Conservation (phyloP, 106 monocot species). For the Agapanthus africanus region DNA sequence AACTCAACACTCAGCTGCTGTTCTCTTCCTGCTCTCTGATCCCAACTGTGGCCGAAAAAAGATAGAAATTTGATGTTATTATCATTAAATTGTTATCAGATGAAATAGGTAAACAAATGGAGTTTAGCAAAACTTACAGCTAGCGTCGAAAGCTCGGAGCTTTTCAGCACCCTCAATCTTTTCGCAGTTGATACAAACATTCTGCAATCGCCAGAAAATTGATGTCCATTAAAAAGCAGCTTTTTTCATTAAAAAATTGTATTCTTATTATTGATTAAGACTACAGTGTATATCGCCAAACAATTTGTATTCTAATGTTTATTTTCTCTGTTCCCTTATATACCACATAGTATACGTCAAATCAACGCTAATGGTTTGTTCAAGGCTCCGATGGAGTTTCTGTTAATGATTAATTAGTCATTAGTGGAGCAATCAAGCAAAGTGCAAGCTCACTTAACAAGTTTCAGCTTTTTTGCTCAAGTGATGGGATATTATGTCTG, state of each 20-base stretch:
- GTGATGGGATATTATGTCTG: neutral
- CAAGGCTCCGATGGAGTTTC: slow-evolving; percentile 1
- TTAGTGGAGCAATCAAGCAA: slow-evolving; percentile 12
- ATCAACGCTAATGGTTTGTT: neutral
- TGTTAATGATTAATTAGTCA: neutral
- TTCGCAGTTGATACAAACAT: slow-evolving; percentile 70
- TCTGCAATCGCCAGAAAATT: slow-evolving; percentile 23
- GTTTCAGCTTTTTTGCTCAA: neutral
- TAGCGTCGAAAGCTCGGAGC: slow-evolving; percentile 47
- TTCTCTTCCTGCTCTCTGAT: slow-evolving; percentile 27
- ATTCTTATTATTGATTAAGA: neutral
- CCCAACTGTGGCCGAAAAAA: slow-evolving; percentile 17
- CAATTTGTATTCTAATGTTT: neutral
- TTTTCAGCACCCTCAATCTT: slow-evolving; percentile 75
- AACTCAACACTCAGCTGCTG: slow-evolving; percentile 18
- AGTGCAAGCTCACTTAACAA: neutral
- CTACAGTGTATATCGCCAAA: neutral
- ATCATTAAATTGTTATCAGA: neutral
- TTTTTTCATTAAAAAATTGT: neutral
- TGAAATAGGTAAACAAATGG: neutral
- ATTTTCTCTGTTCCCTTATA: neutral
- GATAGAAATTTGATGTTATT: neutral
- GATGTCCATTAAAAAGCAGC: neutral
- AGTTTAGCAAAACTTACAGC: slow-evolving; percentile 22
- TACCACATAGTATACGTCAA: neutral